Conservation (phyloP, 768 basidiomycete genomes). For the Leccinum truebloodii region DNA sequence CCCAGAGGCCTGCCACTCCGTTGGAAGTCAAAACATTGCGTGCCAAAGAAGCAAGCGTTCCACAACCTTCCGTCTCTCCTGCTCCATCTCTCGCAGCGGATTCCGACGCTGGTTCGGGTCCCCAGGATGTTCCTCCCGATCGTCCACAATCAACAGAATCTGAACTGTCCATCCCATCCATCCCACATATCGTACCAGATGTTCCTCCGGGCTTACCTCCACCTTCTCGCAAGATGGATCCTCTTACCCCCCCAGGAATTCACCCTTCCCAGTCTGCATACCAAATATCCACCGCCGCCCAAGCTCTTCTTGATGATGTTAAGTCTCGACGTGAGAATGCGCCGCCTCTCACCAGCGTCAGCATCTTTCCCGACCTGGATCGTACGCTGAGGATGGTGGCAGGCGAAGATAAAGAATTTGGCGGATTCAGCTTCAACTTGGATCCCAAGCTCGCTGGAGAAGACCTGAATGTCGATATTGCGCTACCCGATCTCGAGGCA, state of each 20-base stretch:
- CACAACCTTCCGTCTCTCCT: conserved; percentile 39
- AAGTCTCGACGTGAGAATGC: conserved; percentile 69
- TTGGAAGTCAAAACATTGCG: conserved; percentile 41
- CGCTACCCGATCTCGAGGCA: conserved; percentile 49
- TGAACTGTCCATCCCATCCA: conserved; percentile 36
- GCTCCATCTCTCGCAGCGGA: conserved; percentile 51
- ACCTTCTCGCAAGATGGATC: conserved; percentile 51
- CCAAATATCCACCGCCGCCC: conserved; percentile 85
- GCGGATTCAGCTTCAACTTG: conserved; percentile 84
- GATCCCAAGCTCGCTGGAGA: conserved; percentile 71
- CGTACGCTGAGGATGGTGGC: conserved; percentile 75
- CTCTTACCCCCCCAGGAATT: conserved; percentile 44
- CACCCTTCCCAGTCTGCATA: conserved; percentile 57
- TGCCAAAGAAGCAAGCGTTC: conserved; percentile 44
- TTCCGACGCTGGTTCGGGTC: conserved; percentile 47
- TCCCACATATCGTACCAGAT: conserved; percentile 53
- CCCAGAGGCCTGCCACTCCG: conserved; percentile 47
- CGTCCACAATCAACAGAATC: conserved; percentile 45
- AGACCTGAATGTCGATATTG: conserved; percentile 39
- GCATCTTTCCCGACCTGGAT: conserved; percentile 89
- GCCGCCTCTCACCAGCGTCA: conserved; percentile 42
- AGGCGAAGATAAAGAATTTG: conserved; percentile 57
- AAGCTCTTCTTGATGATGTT: conserved; percentile 82
- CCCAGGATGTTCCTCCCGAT: conserved; percentile 44
- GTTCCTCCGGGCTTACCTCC: conserved; percentile 48